Percentiles rank a stretch among this genome's conserved stretches.
Evolutionary conservation across 129 eudicot species (phyloP).

Genomic region (Ambrosia artemisiifolia): DNA sequence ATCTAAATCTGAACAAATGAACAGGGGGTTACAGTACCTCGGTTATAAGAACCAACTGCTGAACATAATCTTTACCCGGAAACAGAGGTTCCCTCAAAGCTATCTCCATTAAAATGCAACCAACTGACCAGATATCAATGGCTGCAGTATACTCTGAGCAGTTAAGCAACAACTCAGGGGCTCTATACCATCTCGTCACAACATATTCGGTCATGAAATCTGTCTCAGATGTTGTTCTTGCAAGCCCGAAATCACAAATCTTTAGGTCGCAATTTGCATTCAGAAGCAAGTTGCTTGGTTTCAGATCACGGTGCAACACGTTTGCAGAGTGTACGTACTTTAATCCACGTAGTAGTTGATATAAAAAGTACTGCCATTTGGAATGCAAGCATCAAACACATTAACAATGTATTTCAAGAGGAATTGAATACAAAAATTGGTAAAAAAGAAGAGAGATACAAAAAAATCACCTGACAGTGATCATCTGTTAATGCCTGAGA

Average conservation of each 20-base stretch:
- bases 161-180: constrained; percentile 6
- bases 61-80: constrained; percentile 8
- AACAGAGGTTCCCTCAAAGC: constrained; percentile 7
- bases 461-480: constrained; percentile 4
- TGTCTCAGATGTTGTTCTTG: constrained; percentile 7
- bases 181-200: constrained; percentile 7
- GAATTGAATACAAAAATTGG: not conserved
- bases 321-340: constrained; percentile 7
- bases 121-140: constrained; percentile 8
- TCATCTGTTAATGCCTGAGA: constrained; percentile 6
- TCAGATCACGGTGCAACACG: constrained; percentile 1
- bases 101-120: constrained; percentile 9
- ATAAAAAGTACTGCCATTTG: not conserved
- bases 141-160: constrained; percentile 12
- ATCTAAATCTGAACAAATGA: not conserved
- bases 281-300: constrained; percentile 11
- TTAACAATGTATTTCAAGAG: not conserved
- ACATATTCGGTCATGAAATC: constrained; percentile 11
- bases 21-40: not conserved
- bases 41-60: constrained; percentile 6
- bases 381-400: not conserved
- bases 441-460: not conserved
- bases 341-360: constrained; percentile 1
- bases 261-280: constrained; percentile 2
- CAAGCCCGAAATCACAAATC: constrained; percentile 4